Base-by-base conservation (phyloP, 1,139 yeast species). In the Yamadazyma blattariae region DNA sequence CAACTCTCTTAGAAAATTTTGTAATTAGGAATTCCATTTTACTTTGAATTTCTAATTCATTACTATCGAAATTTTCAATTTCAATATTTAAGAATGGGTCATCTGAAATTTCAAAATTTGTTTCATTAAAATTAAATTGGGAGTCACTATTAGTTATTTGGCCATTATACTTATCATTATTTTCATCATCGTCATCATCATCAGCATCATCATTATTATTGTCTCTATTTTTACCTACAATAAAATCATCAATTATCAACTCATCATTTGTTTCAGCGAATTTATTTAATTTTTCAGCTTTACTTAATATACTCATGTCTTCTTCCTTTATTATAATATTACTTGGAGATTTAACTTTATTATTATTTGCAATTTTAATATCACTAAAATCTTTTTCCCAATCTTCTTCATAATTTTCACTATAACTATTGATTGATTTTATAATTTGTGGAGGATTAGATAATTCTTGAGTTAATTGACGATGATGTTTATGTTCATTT, bases 41-140 rank as follows among this genome's bases (percentile, higher is more conserved):
- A 30, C 58, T 56, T 42, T 67, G 73, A 24, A 68, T 57, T 42
- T 67, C 74, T 17, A 68, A 49, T 34, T 70, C 76, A 39, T 64
- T 63, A 6, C 73, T 67, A 42, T 68, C 72, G 40, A 67, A 67
- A 34, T 58, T 57, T 19, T 67, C 71, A 25, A 68, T 50, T 23
- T 67, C 74, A 23, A 70, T 52, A 19, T 64, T 56, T 20, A 61
- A 49, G 38, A 70, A 68, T 5, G 74, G 74, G 43, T 69, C 74
- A 12, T 44, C 43, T 11, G 31, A 16, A 1, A 31, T 13, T 12
- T 13, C 24, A 17, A n/a, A 17, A 18, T 31, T 15, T 3, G 17
- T 15, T 18, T 23, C 33, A 17, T 17, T 17, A 17, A 17, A 17
- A 5, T 17, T 7, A 5, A 17, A 5, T 17, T 17, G 19, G 5